Evolutionary conservation across 805 yeast genomes (phyloP).

Genomic region (Henningerozyma blattae): DNA sequence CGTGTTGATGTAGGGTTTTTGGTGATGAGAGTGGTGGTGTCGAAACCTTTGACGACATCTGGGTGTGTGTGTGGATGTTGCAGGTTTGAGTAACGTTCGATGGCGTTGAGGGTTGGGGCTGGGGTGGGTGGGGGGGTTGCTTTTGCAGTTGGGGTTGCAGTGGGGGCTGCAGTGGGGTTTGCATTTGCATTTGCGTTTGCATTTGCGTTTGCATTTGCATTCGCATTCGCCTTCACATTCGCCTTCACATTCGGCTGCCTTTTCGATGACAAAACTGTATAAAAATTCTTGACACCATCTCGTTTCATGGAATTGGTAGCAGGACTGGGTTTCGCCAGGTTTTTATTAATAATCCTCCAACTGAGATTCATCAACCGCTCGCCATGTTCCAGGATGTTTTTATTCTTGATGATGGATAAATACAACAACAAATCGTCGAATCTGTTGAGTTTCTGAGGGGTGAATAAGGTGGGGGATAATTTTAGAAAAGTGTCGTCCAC

Average conservation of each 20-base stretch:
- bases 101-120: not conserved
- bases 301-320: conserved; percentile 21
- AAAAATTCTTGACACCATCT: conserved; percentile 24
- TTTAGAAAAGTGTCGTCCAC: conserved; percentile 14
- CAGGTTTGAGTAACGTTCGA: too few species aligned
- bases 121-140: not conserved
- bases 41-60: conserved; percentile 16
- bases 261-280: too few species aligned
- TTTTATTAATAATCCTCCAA: conserved; percentile 24
- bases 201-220: not conserved
- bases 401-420: conserved; percentile 13
- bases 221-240: conserved; percentile 7
- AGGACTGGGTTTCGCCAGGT: conserved; percentile 14
- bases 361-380: conserved; percentile 23
- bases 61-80: too few species aligned
- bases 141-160: not conserved
- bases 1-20: conserved; percentile 2
- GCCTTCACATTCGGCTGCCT: too few species aligned
- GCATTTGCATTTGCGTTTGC: not conserved
- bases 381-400: conserved; percentile 18
- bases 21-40: conserved; percentile 12
- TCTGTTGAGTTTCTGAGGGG: conserved; percentile 18
- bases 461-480: conserved; percentile 22
- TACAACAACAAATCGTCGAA: conserved; percentile 23
- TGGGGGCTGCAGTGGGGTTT: not conserved